Evolutionary conservation across 1,284 basidiomycete species (phyloP).

Genomic region (Leccinum angustisporum): DNA sequence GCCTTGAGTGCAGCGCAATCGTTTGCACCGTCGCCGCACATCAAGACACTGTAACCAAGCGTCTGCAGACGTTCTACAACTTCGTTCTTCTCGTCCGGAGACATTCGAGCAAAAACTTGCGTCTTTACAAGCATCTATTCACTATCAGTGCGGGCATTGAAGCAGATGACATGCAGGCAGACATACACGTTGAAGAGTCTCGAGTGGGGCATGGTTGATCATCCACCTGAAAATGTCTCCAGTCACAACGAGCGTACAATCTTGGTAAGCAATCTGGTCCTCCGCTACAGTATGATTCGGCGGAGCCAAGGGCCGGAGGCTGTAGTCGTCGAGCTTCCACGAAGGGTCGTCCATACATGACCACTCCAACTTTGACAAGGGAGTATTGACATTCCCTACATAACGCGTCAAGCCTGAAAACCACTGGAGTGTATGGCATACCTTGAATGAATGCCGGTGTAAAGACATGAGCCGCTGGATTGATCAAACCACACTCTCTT

Average conservation of each 20-base stretch:
- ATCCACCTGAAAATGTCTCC: constrained; percentile 99
- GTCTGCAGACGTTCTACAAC: constrained; percentile 92
- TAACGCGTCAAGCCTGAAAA: neutral
- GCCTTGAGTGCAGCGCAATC: constrained; percentile 99
- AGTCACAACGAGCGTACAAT: constrained; percentile 91
- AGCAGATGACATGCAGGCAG: neutral
- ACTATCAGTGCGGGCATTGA: constrained; percentile 1
- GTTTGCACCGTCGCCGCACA: constrained; percentile 99
- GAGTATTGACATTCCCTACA: constrained; percentile 59
- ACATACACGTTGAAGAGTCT: constrained; percentile 88
- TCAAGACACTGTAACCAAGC: constrained; percentile 94
- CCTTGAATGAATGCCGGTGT: constrained; percentile 82
- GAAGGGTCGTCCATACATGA: constrained; percentile 86
- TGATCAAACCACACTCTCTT: constrained; percentile 90
- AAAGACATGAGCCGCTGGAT: constrained; percentile 90
- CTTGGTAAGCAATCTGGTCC: constrained; percentile 74
- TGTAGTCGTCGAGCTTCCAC: constrained; percentile 88
- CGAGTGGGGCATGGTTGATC: constrained; percentile 91
- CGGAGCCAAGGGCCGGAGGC: constrained; percentile 75
- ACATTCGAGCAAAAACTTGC: constrained; percentile 98
- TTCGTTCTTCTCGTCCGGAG: constrained; percentile 99
- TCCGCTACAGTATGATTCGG: constrained; percentile 66
- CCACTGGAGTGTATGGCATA: constrained; percentile 24
- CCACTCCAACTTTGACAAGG: constrained; percentile 84
- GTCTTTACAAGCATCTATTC: constrained; percentile 96